Evolutionary conservation across 208 protist genomes (phyloP).

Genomic region (Naegleria lovaniensis): DNA sequence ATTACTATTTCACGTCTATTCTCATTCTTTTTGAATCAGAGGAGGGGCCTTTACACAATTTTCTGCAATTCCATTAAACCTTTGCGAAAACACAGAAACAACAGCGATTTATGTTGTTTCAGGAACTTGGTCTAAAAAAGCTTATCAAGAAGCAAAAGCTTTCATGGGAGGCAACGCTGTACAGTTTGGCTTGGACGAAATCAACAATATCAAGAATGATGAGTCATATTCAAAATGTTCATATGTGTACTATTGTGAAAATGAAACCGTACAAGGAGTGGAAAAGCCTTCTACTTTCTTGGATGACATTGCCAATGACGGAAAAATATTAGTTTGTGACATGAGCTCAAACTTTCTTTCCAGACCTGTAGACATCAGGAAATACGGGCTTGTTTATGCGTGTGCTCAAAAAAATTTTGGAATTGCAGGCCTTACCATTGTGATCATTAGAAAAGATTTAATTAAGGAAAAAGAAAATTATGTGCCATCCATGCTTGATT

Average conservation of each 20-base stretch:
- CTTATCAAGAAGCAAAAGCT: slow-evolving; percentile 43
- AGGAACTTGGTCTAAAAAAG: slow-evolving; percentile 67
- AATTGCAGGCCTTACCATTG: slow-evolving; percentile 55
- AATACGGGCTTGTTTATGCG: slow-evolving; percentile 62
- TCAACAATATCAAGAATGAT: background rate
- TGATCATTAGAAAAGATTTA: slow-evolving; percentile 40
- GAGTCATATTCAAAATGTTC: background rate
- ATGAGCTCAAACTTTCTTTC: slow-evolving; percentile 68
- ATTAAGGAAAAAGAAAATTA: background rate
- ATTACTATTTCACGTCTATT: background rate
- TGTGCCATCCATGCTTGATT: background rate
- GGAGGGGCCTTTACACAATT: slow-evolving; percentile 64
- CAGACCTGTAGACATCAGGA: slow-evolving; percentile 48
- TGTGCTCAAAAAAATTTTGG: slow-evolving; percentile 76
- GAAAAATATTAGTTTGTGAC: slow-evolving; percentile 53
- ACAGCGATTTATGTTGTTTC: slow-evolving; percentile 62
- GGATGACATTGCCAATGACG: background rate
- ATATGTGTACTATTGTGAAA: slow-evolving; percentile 68
- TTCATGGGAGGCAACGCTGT: background rate
- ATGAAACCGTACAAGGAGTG: slow-evolving; percentile 69
- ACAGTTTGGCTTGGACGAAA: background rate
- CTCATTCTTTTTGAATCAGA: background rate
- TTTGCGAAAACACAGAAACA: slow-evolving; percentile 41
- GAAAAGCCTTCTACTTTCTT: background rate
- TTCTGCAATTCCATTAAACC: slow-evolving; percentile 62